Conservation (phyloP, 2,329 filamentous ascomycete genomes). For the Grosmannia clavigera region DNA sequence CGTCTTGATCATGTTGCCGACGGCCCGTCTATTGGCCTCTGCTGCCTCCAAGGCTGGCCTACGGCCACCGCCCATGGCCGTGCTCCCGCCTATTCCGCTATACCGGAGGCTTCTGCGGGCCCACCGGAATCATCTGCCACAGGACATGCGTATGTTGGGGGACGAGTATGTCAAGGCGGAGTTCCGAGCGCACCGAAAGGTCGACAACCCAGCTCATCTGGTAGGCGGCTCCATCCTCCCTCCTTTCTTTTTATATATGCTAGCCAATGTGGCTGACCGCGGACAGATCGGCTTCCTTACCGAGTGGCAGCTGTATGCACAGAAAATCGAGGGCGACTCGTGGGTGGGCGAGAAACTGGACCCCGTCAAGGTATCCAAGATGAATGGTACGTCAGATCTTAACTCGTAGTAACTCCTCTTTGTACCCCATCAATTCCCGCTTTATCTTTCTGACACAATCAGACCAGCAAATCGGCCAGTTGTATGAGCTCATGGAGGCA, state of each 20-base stretch:
- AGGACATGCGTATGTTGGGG: slow-evolving; percentile 67
- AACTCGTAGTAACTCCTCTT: not conserved
- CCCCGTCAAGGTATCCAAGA: slow-evolving; percentile 70
- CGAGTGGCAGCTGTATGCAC: slow-evolving; percentile 93
- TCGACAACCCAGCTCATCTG: slow-evolving; percentile 87
- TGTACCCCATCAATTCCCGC: not conserved
- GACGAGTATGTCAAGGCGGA: slow-evolving; percentile 91
- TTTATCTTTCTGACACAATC: slow-evolving; percentile 4
- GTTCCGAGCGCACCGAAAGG: slow-evolving; percentile 68
- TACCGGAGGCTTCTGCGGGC: slow-evolving; percentile 80
- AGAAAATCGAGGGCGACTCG: slow-evolving; percentile 74
- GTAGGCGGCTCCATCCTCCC: slow-evolving; percentile 33
- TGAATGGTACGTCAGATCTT: slow-evolving; percentile 60
- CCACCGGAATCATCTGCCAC: slow-evolving; percentile 66
- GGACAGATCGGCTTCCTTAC: slow-evolving; percentile 81
- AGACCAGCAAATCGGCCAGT: slow-evolving; percentile 88
- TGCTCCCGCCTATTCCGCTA: slow-evolving; percentile 77
- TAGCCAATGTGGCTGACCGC: not conserved
- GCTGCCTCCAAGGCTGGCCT: not conserved
- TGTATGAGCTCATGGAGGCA: slow-evolving; percentile 87
- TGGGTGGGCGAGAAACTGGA: slow-evolving; percentile 85
- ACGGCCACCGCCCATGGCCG: slow-evolving; percentile 36
- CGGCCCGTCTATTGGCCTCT: not conserved
- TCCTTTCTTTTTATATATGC: not conserved
- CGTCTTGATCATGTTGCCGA: not conserved